Evolutionary conservation across 768 basidiomycete genomes (phyloP), one percentile per base, ranked within the genome.

Genomic region (Lactifluus echinatus): DNA sequence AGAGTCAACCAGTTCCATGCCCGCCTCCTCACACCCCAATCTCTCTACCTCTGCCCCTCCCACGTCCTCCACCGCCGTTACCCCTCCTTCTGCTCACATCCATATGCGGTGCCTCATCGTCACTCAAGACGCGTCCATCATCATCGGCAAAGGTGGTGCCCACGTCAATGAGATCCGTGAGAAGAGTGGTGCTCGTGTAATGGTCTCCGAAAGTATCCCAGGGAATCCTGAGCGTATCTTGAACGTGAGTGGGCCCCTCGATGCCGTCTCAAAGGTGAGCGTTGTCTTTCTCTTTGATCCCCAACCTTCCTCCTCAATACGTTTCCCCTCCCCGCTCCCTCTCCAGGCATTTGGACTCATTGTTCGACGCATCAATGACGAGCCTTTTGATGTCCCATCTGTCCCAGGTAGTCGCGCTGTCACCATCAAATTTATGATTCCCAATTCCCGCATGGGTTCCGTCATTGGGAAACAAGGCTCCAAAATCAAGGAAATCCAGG

Each of bases 401-500:
- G 91, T 98, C 5, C 96, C 96, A 45, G 96, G 96, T 57, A 96
- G 93, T 67, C 84, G 94, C 58, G 95, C 96, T 28, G 96, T 99
- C 53, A 98, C 96, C 29, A 98, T 99, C 79, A 97, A 98, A 71
- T 98, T 93, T 69, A 97, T 98, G 88, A 96, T 98, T 56, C 95
- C 95, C 62, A 97, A 98, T 72, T 94, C 93, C 10, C 88, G 95
- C 57, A 98, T 98, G 95, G 95, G 95, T 40, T 96, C 93, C 17
- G 93, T 97, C 59, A 99, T 99, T 66, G 96, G 96, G 55, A 98
- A 96, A 71, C 89, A 87, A 61, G 96, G 96, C 31, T 86, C 87
- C 36, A 99, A 99, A 72, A 99, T 99, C 71, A 97, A 97, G 76
- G 96, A 99, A 74, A 99, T 99, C 63, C 96, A 99, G 69, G 96